A percentile compares a stretch with the other conserved stretches of the same genome.
Conservation (phyloP, 371 early-diverging fungal genomes). For the Mucor velutinosus region DNA sequence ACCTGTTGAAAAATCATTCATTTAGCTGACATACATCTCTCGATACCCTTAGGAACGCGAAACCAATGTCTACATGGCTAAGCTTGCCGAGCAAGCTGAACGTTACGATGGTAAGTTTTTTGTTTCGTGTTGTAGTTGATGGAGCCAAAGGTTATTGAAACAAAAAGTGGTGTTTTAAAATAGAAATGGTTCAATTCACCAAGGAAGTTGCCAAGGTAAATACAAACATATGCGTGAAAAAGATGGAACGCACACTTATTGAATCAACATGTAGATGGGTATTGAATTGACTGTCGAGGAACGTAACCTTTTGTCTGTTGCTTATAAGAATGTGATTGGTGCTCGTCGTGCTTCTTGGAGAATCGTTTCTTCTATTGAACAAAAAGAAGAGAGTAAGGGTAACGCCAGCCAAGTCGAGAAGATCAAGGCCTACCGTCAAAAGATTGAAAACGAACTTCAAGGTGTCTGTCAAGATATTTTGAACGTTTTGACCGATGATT, state of each 20-base stretch:
- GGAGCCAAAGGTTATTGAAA: background rate
- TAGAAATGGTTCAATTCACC: slow-evolving; percentile 97
- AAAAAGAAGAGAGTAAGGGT: slow-evolving; percentile 96
- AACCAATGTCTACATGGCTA: slow-evolving; percentile 86
- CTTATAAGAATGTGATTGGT: slow-evolving; percentile 99
- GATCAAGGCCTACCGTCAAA: slow-evolving; percentile 90
- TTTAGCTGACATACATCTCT: background rate
- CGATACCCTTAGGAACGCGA: slow-evolving; percentile 41
- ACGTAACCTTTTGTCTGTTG: slow-evolving; percentile 98
- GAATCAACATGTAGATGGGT: slow-evolving; percentile 29
- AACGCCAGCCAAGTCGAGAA: slow-evolving; percentile 82
- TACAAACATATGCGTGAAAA: slow-evolving; percentile 7
- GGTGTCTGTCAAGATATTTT: slow-evolving; percentile 97
- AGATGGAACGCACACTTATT: slow-evolving; percentile 1
- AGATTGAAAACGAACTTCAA: slow-evolving; percentile 94
- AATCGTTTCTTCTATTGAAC: slow-evolving; percentile 98
- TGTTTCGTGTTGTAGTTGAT: background rate
- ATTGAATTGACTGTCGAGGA: slow-evolving; percentile 94
- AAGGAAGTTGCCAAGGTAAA: slow-evolving; percentile 76
- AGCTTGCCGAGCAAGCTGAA: slow-evolving; percentile 99
- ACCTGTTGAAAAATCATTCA: background rate
- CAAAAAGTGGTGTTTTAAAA: background rate
- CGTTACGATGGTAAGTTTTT: slow-evolving; percentile 81
- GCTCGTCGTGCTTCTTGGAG: slow-evolving; percentile 99
- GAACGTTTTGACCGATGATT: slow-evolving; percentile 85